Evolutionary conservation across 345 rosid genomes (phyloP).

Genomic region (Lepidium didymum): DNA sequence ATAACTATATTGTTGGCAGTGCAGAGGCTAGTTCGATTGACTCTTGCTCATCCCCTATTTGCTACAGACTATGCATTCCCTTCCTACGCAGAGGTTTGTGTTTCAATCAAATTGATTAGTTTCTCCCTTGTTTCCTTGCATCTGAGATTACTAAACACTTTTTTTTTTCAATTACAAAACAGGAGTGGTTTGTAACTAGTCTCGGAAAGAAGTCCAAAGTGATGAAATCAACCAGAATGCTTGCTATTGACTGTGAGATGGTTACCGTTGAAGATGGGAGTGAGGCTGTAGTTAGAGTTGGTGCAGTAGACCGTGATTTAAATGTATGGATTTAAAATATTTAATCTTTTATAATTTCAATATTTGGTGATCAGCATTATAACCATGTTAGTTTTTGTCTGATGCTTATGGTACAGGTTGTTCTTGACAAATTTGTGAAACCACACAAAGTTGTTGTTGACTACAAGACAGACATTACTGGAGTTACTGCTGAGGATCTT

Average conservation of each 20-base stretch:
- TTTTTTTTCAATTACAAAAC: not conserved
- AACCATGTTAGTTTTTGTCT: not conserved
- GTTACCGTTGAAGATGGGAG: conserved; percentile 90
- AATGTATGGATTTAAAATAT: conserved; percentile 18
- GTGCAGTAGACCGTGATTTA: conserved; percentile 63
- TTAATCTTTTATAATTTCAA: not conserved
- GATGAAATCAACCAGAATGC: conserved; percentile 38
- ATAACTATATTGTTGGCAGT: conserved; percentile 40
- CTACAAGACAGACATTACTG: conserved; percentile 75
- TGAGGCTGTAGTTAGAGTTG: conserved; percentile 77
- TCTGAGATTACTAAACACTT: not conserved
- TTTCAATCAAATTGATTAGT: not conserved
- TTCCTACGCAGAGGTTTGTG: conserved; percentile 49
- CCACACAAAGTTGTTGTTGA: conserved; percentile 59
- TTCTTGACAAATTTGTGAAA: conserved; percentile 63
- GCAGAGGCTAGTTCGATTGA: conserved; percentile 74
- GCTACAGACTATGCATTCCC: conserved; percentile 51
- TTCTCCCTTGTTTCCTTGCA: not conserved
- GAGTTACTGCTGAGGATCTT: conserved; percentile 62
- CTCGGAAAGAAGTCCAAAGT: conserved; percentile 37
- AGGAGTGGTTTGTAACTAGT: conserved; percentile 72
- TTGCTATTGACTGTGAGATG: conserved; percentile 98
- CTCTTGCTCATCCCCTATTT: conserved; percentile 51
- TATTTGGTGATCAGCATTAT: not conserved
- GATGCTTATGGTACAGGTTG: conserved; percentile 46